Evolutionary conservation across 192 early-diverging fungal genomes (phyloP), one percentile per base, ranked within the genome.

Genomic region (Mortierella claussenii): DNA sequence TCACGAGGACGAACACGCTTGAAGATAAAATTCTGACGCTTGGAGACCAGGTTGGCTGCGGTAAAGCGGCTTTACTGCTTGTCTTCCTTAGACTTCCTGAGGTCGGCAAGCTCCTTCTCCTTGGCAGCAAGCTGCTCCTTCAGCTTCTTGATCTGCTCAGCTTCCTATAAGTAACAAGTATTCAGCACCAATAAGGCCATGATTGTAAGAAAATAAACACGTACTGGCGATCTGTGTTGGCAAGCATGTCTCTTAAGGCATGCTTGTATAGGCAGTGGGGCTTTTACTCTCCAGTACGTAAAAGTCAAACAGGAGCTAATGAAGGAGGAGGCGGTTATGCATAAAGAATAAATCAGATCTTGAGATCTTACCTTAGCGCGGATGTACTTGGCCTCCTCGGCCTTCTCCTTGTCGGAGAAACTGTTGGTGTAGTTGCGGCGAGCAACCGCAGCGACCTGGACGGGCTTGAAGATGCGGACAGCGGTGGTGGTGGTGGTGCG

Each of bases 1-100:
- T n/a, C n/a, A n/a, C n/a, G n/a, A n/a, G n/a, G n/a, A n/a, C n/a
- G n/a, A n/a, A n/a, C n/a, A n/a, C n/a, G n/a, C n/a, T n/a, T n/a
- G n/a, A n/a, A n/a, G n/a, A n/a, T n/a, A n/a, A n/a, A n/a, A n/a
- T n/a, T n/a, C n/a, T n/a, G n/a, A n/a, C n/a, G n/a, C n/a, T n/a
- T n/a, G n/a, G n/a, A n/a, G n/a, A n/a, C n/a, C n/a, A n/a, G n/a
- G n/a, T n/a, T n/a, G n/a, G n/a, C n/a, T n/a, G n/a, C n/a, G n/a
- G n/a, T n/a, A n/a, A n/a, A n/a, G n/a, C n/a, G n/a, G n/a, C n/a
- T 74, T 61, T 76, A 76, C 58, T 76, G 66, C 51, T 66, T 65
- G 40, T 5, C 15, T 36, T 46, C 53, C 44, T 76, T 65, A n/a
- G n/a, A n/a, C 64, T 60, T 62, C 71, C 66, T 75, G 63, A 75